Evolutionary conservation across 352 stramenopile species (phyloP).

Genomic region (Globisporangium abappressorium): DNA sequence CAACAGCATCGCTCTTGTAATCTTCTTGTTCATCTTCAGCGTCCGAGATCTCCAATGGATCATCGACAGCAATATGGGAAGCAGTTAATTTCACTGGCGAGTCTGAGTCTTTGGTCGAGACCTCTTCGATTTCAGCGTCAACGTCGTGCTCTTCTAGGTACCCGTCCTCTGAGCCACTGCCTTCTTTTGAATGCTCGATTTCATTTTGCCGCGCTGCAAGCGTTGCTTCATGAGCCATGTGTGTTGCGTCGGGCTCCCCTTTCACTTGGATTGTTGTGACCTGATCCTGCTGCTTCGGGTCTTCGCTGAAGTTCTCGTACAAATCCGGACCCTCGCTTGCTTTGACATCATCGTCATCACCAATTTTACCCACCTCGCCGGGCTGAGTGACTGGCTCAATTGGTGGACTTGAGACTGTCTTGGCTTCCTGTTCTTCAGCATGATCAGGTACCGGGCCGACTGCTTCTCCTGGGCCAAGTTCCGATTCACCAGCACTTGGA

Average conservation of each 20-base stretch:
- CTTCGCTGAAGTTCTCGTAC: slow-evolving; percentile 3
- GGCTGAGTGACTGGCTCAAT: background rate
- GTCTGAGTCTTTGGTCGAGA: background rate
- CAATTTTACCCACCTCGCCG: background rate
- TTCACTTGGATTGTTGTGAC: background rate
- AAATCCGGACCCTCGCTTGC: background rate
- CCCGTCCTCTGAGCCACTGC: background rate
- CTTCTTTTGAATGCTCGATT: background rate
- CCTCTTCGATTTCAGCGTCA: slow-evolving; percentile 2
- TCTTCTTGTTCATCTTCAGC: background rate
- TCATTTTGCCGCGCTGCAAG: background rate
- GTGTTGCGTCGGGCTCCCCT: background rate
- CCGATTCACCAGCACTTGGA: background rate
- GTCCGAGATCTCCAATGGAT: background rate
- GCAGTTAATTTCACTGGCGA: background rate
- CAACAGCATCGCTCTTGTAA: background rate
- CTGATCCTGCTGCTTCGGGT: background rate
- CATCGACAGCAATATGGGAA: background rate
- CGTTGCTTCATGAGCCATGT: background rate
- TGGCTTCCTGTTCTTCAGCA: background rate
- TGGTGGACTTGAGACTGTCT: background rate
- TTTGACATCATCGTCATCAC: background rate
- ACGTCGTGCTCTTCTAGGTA: background rate
- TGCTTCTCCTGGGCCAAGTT: background rate
- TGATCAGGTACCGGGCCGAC: background rate